Conservation (phyloP, 164 flowering plant genomes). For the Berberis thunbergii region DNA sequence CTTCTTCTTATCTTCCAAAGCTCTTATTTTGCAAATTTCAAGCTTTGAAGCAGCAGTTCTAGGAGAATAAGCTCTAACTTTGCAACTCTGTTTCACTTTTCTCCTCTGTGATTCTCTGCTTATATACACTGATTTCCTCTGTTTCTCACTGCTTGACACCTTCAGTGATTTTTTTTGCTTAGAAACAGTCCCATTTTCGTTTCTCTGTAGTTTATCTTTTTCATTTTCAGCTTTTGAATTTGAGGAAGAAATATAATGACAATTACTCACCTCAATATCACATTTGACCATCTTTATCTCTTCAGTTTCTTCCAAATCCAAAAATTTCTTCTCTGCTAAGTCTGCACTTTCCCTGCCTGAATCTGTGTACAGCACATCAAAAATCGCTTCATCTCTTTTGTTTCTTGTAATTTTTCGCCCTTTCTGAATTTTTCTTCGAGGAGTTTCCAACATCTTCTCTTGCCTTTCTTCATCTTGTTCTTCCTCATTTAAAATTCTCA, state of each 20-base stretch:
- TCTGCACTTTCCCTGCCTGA: conserved; percentile 5
- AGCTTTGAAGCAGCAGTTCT: conserved; percentile 36
- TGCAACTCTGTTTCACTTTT: conserved; percentile 27
- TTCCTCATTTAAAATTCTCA: conserved; percentile 3
- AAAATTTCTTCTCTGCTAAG: conserved; percentile 7
- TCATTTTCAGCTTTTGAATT: conserved; percentile 5
- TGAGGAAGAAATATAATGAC: conserved; percentile 4
- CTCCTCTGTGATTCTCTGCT: conserved; percentile 23
- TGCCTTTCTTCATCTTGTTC: background rate
- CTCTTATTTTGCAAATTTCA: conserved; percentile 56
- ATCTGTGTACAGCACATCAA: conserved; percentile 5
- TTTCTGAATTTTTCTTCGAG: conserved; percentile 13
- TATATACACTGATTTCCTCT: conserved; percentile 32
- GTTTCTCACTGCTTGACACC: conserved; percentile 24
- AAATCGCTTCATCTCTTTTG: conserved; percentile 1
- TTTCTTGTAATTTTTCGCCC: conserved; percentile 4
- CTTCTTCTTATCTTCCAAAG: conserved; percentile 56
- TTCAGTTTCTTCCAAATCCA: conserved; percentile 13
- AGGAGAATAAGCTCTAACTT: conserved; percentile 39
- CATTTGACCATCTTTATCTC: background rate
- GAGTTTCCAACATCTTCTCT: conserved; percentile 8
- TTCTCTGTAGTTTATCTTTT: background rate
- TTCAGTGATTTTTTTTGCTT: conserved; percentile 21
- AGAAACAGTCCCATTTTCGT: conserved; percentile 8
- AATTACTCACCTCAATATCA: background rate